Conservation (phyloP, 106 monocot genomes). For the Allium fistulosum region DNA sequence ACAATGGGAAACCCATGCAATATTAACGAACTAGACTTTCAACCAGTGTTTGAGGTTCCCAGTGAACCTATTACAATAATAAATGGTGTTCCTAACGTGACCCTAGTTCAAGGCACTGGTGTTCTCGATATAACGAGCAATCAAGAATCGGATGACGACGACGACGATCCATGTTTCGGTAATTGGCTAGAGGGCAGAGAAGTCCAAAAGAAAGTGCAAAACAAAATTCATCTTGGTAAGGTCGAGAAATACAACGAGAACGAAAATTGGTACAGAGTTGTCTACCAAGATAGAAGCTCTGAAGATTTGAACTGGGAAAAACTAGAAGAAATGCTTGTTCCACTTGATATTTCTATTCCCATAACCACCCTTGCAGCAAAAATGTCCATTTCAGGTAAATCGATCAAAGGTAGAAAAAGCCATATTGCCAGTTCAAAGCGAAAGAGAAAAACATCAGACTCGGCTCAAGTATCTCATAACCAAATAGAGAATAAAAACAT, state of each 20-base stretch:
- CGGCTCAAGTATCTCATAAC: neutral
- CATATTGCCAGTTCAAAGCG: neutral
- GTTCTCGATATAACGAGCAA: neutral
- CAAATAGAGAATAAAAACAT: no score
- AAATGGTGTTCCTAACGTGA: conserved; percentile 47
- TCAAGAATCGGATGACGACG: conserved; percentile 1
- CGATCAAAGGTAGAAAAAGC: neutral
- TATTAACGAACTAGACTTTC: conserved; percentile 14
- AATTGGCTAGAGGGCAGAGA: conserved; percentile 67
- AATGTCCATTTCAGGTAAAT: conserved; percentile 9
- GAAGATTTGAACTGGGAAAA: conserved; percentile 79
- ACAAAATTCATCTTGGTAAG: conserved; percentile 31
- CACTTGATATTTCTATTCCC: conserved; percentile 67
- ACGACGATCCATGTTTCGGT: conserved; percentile 50
- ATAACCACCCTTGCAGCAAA: conserved; percentile 33
- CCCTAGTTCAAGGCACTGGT: neutral
- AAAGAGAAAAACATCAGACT: neutral
- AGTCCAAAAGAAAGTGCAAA: conserved; percentile 53
- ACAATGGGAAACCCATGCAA: conserved; percentile 17
- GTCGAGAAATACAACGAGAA: conserved; percentile 57
- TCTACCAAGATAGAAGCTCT: conserved; percentile 77
- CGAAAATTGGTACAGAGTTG: conserved; percentile 68
- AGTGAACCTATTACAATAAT: conserved; percentile 75
- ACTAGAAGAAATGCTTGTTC: conserved; percentile 51
- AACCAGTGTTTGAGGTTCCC: conserved; percentile 29